Percentiles rank a stretch among this genome's conserved stretches.
Evolutionary conservation across 176 grass and related monocot species (phyloP).

Genomic region (Carex littledalei): DNA sequence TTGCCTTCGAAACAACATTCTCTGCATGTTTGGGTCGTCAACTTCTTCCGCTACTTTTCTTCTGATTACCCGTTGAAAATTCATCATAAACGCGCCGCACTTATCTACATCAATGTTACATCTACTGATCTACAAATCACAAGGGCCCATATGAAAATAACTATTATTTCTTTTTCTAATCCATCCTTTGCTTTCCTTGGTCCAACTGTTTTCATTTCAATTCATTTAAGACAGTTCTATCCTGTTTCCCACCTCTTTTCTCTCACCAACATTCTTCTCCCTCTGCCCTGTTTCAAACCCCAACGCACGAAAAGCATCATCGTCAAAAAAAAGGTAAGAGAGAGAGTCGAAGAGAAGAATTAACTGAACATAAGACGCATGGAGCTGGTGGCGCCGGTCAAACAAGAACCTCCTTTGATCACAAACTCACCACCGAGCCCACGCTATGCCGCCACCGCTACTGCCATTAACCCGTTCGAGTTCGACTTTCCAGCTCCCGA

Average conservation of each 20-base stretch:
- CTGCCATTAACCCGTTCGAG: conserved; percentile 43
- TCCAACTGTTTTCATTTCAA: conserved; percentile 25
- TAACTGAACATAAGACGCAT: not conserved
- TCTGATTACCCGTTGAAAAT: no score
- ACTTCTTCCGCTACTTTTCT: no score
- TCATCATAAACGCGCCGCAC: no score
- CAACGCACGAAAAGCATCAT: not conserved
- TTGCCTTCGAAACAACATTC: no score
- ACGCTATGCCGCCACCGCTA: not conserved
- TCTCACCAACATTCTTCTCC: conserved; percentile 6
- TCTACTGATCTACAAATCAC: no score
- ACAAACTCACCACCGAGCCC: not conserved
- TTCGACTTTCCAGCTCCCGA: conserved; percentile 20
- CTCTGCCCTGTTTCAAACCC: not conserved
- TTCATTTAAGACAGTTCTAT: conserved; percentile 21
- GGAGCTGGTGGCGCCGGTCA: conserved; percentile 13
- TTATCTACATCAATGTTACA: no score
- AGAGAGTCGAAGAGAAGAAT: not conserved
- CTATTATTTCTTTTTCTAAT: not conserved
- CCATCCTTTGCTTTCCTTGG: not conserved
- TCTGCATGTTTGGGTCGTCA: no score
- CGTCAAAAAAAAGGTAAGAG: not conserved
- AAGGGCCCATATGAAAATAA: no score
- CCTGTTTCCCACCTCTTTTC: not conserved
- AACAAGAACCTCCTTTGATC: not conserved